Conservation (phyloP, 768 basidiomycete genomes). For the Mycena epipterygia region DNA sequence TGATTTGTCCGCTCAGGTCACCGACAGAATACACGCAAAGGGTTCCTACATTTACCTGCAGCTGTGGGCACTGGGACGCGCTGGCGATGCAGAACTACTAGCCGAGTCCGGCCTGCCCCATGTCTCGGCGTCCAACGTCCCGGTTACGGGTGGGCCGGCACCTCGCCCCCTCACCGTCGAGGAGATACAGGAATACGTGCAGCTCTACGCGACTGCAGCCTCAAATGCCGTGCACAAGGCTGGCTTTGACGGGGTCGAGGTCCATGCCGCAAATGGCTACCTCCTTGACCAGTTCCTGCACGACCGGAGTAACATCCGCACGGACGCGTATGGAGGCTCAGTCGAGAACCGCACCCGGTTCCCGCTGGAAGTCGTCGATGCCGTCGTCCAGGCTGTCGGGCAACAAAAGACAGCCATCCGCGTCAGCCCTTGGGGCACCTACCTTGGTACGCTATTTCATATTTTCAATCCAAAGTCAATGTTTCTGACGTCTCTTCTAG, state of each 20-base stretch:
- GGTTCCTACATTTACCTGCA: slow-evolving; percentile 57
- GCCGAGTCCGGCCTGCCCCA: slow-evolving; percentile 42
- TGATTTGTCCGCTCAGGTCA: slow-evolving; percentile 18
- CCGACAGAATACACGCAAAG: slow-evolving; percentile 37
- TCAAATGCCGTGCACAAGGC: slow-evolving; percentile 58
- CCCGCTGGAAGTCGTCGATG: slow-evolving; percentile 57
- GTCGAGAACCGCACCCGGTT: slow-evolving; percentile 64
- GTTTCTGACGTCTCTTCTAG: no score
- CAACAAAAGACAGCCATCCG: slow-evolving; percentile 57
- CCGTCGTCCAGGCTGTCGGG: slow-evolving; percentile 61
- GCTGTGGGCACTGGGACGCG: slow-evolving; percentile 63
- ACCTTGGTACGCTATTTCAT: slow-evolving; percentile 43
- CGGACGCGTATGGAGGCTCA: slow-evolving; percentile 37
- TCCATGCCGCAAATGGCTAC: slow-evolving; percentile 50
- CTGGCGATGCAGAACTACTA: slow-evolving; percentile 41
- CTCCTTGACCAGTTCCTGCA: slow-evolving; percentile 64
- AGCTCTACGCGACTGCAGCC: slow-evolving; percentile 61
- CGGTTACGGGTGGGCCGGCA: slow-evolving; percentile 19
- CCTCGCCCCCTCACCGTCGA: slow-evolving; percentile 46
- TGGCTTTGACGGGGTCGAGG: slow-evolving; percentile 72
- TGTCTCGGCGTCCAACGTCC: slow-evolving; percentile 45
- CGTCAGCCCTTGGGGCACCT: slow-evolving; percentile 54
- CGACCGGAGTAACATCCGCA: slow-evolving; percentile 56
- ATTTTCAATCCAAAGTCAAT: no score
- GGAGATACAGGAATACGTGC: slow-evolving; percentile 52